A percentile compares a stretch with the other conserved stretches of the same genome.
Evolutionary conservation across 768 basidiomycete species (phyloP).

Genomic region (Podaxis carcinomalis): DNA sequence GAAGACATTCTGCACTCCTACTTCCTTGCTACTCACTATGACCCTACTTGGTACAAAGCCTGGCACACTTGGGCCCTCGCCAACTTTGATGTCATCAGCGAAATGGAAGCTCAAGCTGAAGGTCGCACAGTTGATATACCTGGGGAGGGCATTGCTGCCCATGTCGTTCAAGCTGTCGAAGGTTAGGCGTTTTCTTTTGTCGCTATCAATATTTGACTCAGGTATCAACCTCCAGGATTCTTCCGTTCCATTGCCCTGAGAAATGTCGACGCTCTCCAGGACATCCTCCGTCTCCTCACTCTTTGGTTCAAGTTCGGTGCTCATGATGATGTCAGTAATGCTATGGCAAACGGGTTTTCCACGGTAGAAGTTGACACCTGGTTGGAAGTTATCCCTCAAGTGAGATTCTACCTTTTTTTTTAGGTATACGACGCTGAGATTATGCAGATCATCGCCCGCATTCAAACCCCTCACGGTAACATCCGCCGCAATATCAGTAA

Average conservation of each 20-base stretch:
- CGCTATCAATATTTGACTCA: conserved; percentile 1
- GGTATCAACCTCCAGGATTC: conserved; percentile 54
- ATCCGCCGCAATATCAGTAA: conserved; percentile 88
- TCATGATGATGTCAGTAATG: conserved; percentile 83
- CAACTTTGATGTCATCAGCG: conserved; percentile 89
- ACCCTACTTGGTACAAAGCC: conserved; percentile 97
- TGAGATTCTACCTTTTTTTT: conserved; percentile 35
- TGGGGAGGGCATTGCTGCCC: conserved; percentile 62
- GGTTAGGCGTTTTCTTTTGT: conserved; percentile 36
- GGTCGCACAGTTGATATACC: conserved; percentile 53
- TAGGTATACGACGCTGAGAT: not conserved
- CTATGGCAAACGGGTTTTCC: conserved; percentile 83
- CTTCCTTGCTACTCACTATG: conserved; percentile 82
- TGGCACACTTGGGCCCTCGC: conserved; percentile 99
- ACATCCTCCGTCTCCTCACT: conserved; percentile 87
- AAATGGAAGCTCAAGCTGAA: conserved; percentile 67
- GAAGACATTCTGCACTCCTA: conserved; percentile 84
- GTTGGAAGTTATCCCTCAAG: conserved; percentile 98
- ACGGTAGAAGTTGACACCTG: conserved; percentile 95
- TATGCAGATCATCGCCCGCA: conserved; percentile 90
- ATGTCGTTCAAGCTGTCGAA: conserved; percentile 91
- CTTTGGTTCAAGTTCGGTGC: conserved; percentile 98
- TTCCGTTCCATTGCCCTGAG: conserved; percentile 92
- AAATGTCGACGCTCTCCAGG: conserved; percentile 89
- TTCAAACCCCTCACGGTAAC: conserved; percentile 87